Evolutionary conservation across 2,329 filamentous ascomycete species (phyloP).

Genomic region (Pseudogymnoascus sp.): DNA sequence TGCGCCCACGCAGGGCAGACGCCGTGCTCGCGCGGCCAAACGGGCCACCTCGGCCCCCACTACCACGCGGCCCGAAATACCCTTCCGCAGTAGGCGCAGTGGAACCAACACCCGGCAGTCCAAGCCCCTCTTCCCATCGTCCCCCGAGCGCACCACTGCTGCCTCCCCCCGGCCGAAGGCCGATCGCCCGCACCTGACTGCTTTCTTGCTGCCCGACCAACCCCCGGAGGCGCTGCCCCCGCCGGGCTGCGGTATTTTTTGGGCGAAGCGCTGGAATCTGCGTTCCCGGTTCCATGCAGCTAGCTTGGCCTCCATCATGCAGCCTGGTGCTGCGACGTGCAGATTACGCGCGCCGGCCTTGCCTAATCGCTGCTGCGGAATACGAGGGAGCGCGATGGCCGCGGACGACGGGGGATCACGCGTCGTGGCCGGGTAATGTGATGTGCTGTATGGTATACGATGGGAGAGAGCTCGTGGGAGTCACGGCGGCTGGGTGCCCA

Average conservation of each 20-base stretch:
- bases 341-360: background rate
- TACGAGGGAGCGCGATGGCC: background rate
- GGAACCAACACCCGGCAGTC: background rate
- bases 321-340: background rate
- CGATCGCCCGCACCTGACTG: background rate
- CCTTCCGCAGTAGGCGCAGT: constrained; percentile 3
- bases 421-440: background rate
- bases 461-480: background rate
- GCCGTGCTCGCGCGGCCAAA: background rate
- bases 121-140: background rate
- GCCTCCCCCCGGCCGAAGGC: background rate
- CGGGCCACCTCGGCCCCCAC: background rate
- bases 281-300: background rate
- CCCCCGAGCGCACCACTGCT: background rate
- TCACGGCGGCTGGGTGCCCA: background rate
- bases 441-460: background rate
- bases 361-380: background rate
- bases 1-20: background rate
- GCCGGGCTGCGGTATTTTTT: constrained; percentile 1
- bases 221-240: background rate
- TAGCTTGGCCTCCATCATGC: background rate
- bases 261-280: constrained; percentile 2
- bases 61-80: constrained; percentile 1
- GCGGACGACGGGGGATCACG: background rate
- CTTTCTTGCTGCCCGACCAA: constrained; percentile 3